Conservation (phyloP, 441 rosid species). For the Raphanus hybrid region DNA sequence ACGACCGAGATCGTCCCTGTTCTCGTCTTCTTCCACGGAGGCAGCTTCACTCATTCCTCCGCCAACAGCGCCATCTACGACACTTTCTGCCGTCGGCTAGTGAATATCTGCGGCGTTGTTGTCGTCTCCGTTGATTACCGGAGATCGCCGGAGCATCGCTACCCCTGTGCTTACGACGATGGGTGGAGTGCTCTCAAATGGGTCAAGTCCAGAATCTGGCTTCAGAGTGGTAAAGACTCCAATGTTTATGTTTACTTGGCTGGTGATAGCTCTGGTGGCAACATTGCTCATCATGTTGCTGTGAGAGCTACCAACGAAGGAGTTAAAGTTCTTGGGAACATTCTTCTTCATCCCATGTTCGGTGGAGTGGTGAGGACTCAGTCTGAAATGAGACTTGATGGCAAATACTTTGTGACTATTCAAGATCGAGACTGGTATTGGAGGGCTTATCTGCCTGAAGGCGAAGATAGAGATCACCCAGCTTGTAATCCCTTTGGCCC, state of each 20-base stretch:
- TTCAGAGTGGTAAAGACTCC: conserved; percentile 74
- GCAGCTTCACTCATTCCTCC: conserved; percentile 95
- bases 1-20: conserved; percentile 57
- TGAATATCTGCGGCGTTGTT: conserved; percentile 61
- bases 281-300: conserved; percentile 41
- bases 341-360: too few species aligned
- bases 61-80: conserved; percentile 57
- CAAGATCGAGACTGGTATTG: too few species aligned
- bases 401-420: too few species aligned
- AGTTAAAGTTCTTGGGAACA: too few species aligned
- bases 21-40: conserved; percentile 91
- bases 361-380: too few species aligned
- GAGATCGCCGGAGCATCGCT: conserved; percentile 82
- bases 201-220: conserved; percentile 68
- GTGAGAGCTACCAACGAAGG: too few species aligned
- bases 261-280: conserved; percentile 45
- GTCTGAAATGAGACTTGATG: too few species aligned
- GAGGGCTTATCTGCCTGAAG: too few species aligned
- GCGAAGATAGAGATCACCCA: too few species aligned
- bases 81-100: conserved; percentile 81
- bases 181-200: conserved; percentile 95
- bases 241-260: conserved; percentile 83
- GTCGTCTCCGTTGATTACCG: conserved; percentile 95
- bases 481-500: too few species aligned
- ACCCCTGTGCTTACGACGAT: conserved; percentile 92